Base-by-base conservation (phyloP, 2,329 filamentous ascomycete genomes). In the Stagonosporopsis tanaceti region DNA sequence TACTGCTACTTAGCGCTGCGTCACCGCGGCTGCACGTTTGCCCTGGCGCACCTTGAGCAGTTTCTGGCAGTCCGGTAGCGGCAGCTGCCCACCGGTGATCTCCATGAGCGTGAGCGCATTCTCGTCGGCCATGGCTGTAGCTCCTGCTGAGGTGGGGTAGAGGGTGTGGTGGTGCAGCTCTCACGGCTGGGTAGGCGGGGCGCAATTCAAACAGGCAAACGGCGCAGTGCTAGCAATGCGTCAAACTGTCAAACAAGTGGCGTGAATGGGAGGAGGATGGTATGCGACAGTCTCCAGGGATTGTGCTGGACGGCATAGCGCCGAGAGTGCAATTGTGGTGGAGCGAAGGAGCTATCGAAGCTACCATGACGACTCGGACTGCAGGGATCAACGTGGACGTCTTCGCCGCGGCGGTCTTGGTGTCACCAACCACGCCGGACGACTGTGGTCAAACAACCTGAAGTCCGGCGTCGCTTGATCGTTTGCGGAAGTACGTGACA, bases 301-400 rank as follows among this genome's bases (percentile, higher is more conserved):
- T 46, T 22, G 34, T 28, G 28, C 25, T 39, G 25, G 50, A 25
- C 14, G 46, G 46, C 59, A 63, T 66, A 47, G 60, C 44, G 61
- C 59, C 27, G 61, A 60, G 60, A 47, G 53, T 28, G 38, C 47
- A 48, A 51, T 52, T 34, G 40, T 20, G 34, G 50, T 61, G 55
- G 54, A 48, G 54, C 50, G 53, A 59, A 63, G 47, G 57, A 60
- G 53, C 60, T 59, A 55, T 52, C 54, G 62, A 57, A 65, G 60
- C 61, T 62, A 57, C 53, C 17, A 57, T 61, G 62, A 57, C 50
- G 44, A 47, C 44, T 30, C 28, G 14, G 20, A 17, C 7, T 47
- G 44, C 44, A 47, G 44, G 44, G 44, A 47, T 47, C 32, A 34
- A 34, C 32, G 3, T 34, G 42, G 28, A 9, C 42, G 17, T 28